Evolutionary conservation across 1,284 basidiomycete genomes (phyloP).

Genomic region (Fistulina hepatica): DNA sequence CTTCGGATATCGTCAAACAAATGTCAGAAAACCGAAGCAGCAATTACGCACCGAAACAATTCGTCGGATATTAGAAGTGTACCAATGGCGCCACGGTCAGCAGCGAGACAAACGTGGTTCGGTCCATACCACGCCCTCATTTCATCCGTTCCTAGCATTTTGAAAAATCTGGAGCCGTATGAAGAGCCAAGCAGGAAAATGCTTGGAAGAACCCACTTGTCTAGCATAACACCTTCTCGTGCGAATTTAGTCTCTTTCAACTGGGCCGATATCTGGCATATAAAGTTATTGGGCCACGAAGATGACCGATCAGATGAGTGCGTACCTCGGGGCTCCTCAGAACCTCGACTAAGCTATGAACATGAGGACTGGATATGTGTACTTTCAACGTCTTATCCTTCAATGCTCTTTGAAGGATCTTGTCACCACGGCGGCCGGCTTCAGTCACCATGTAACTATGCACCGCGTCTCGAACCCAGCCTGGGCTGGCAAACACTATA

Average conservation of each 20-base stretch:
- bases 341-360: conserved; percentile 92
- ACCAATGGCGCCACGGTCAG: conserved; percentile 88
- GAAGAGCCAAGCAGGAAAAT: conserved; percentile 1
- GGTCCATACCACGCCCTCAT: conserved; percentile 98
- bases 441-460: conserved; percentile 80
- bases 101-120: conserved; percentile 84
- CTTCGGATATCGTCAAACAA: conserved; percentile 27
- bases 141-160: conserved; percentile 91
- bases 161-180: conserved; percentile 66
- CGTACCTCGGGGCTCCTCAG: conserved; percentile 86
- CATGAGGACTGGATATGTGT: conserved; percentile 88
- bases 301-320: conserved; percentile 6
- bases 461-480: conserved; percentile 88
- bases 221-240: conserved; percentile 82
- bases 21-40: neutral
- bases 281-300: conserved; percentile 1
- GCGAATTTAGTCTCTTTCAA: conserved; percentile 98
- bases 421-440: conserved; percentile 76
- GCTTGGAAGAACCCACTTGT: conserved; percentile 47
- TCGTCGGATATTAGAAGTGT: conserved; percentile 93
- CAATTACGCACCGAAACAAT: conserved; percentile 64
- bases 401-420: conserved; percentile 60
- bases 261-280: conserved; percentile 49
- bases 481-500: conserved; percentile 93
- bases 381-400: conserved; percentile 85